Conservation (phyloP, 306 rosid species). For the Vachellia pachyceras region DNA sequence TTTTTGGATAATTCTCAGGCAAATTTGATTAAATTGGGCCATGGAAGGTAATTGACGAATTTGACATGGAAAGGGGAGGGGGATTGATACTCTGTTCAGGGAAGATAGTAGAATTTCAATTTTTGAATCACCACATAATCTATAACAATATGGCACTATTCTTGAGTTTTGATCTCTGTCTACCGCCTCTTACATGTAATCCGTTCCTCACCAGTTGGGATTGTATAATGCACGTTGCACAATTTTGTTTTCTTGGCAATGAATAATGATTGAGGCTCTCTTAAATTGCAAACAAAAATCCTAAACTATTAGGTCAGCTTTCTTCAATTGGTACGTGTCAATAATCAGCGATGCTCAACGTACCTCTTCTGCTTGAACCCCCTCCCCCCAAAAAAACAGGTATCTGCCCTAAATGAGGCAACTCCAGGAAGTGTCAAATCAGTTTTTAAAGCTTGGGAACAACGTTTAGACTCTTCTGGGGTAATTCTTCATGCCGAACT, state of each 20-base stretch:
- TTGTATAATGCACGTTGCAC: background rate
- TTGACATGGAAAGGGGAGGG: background rate
- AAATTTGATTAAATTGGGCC: background rate
- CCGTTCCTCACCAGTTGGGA: background rate
- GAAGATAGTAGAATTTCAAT: background rate
- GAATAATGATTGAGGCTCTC: background rate
- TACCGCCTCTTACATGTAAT: background rate
- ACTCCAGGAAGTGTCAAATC: slow-evolving; percentile 81
- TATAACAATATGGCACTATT: background rate
- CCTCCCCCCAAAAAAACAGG: slow-evolving; percentile 45
- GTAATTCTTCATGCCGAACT: slow-evolving; percentile 44
- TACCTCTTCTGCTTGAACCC: background rate
- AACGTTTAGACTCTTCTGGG: slow-evolving; percentile 75
- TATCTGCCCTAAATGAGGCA: slow-evolving; percentile 93
- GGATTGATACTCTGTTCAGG: background rate
- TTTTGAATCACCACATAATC: background rate
- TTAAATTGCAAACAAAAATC: background rate
- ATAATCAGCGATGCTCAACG: background rate
- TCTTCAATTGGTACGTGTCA: background rate
- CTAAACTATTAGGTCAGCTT: background rate
- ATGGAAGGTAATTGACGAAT: background rate
- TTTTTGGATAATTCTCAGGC: background rate
- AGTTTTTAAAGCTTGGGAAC: slow-evolving; percentile 96
- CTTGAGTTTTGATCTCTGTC: background rate
- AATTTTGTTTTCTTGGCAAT: background rate